Evolutionary conservation across 2,329 filamentous ascomycete species (phyloP).

Genomic region (Colletotrichum sublineola): DNA sequence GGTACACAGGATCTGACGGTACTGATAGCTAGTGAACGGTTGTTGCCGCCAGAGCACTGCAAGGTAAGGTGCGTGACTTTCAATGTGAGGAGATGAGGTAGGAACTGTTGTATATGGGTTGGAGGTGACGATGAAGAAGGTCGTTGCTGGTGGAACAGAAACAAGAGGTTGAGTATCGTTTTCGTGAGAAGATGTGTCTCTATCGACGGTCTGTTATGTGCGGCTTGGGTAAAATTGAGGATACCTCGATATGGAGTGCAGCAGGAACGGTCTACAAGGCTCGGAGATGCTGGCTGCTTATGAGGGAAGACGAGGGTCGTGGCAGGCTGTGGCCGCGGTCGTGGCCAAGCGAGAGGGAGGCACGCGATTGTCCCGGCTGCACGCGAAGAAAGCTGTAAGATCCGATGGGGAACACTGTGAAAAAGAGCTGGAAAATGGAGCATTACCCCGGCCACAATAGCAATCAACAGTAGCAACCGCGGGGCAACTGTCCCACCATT

Average conservation of each 20-base stretch:
- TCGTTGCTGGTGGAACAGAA: neutral
- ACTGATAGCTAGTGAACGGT: neutral
- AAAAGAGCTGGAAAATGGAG: conserved; percentile 27
- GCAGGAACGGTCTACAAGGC: neutral
- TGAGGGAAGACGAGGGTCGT: conserved; percentile 17
- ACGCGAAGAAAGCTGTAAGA: conserved; percentile 26
- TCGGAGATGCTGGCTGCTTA: conserved; percentile 31
- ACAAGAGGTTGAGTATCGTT: neutral
- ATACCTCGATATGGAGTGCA: conserved; percentile 4
- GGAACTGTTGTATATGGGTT: neutral
- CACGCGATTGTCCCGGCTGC: conserved; percentile 41
- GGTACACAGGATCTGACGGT: neutral
- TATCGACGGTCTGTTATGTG: conserved; percentile 2
- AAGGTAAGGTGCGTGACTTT: neutral
- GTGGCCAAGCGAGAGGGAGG: conserved; percentile 26
- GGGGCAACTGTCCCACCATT: conserved; percentile 66
- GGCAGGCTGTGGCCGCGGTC: conserved; percentile 2
- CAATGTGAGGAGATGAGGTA: neutral
- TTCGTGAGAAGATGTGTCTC: conserved; percentile 1
- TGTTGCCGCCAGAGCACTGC: neutral
- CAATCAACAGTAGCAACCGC: conserved; percentile 69
- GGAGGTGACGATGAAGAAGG: neutral
- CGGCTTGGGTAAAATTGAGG: neutral
- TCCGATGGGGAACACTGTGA: conserved; percentile 21
- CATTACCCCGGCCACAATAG: conserved; percentile 32